These are phyloP conservation scores for Eucalyptus sideroxylon DNA, from an alignment of 345 rosid species.

Conservation along the genomic window DNA sequence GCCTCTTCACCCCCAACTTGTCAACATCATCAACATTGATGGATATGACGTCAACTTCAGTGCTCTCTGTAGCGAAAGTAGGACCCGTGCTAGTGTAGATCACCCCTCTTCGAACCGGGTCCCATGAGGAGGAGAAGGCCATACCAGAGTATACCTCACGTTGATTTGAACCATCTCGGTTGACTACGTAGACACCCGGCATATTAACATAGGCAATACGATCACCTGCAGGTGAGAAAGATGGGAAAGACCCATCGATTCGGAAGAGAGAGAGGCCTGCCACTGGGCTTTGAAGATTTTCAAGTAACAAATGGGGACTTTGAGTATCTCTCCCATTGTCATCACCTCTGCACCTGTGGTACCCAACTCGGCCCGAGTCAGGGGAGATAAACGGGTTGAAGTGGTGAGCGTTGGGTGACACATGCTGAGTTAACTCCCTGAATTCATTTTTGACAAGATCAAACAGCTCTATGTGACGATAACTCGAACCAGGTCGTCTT, in stretches of 20 bases:
- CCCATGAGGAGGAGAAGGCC: slow-evolving; percentile 76
- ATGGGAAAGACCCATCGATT: slow-evolving; percentile 79
- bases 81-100: slow-evolving; percentile 75
- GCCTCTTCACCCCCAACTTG: slow-evolving; percentile 14
- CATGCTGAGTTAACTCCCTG: slow-evolving; percentile 51
- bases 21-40: slow-evolving; percentile 32
- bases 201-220: slow-evolving; percentile 59
- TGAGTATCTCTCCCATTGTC: slow-evolving; percentile 6
- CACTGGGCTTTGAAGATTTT: slow-evolving; percentile 43
- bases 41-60: slow-evolving; percentile 62
- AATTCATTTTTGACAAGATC: slow-evolving; percentile 43
- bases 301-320: slow-evolving; percentile 40
- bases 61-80: slow-evolving; percentile 47
- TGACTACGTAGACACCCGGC: slow-evolving; percentile 80
- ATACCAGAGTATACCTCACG: slow-evolving; percentile 27
- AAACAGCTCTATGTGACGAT: slow-evolving; percentile 74
- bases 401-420: slow-evolving; percentile 64
- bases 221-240: slow-evolving; percentile 67
- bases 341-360: slow-evolving; percentile 69
- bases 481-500: slow-evolving; percentile 41
- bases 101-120: slow-evolving; percentile 48
- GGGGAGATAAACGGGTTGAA: slow-evolving; percentile 81
- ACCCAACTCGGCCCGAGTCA: slow-evolving; percentile 62
- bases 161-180: slow-evolving; percentile 63
- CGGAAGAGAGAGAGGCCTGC: slow-evolving; percentile 58